Percentiles rank a stretch among this genome's conserved stretches.
These are phyloP conservation scores for Hibiscus syriacus DNA, from an alignment of 345 rosid species.

Conservation along the genomic window DNA sequence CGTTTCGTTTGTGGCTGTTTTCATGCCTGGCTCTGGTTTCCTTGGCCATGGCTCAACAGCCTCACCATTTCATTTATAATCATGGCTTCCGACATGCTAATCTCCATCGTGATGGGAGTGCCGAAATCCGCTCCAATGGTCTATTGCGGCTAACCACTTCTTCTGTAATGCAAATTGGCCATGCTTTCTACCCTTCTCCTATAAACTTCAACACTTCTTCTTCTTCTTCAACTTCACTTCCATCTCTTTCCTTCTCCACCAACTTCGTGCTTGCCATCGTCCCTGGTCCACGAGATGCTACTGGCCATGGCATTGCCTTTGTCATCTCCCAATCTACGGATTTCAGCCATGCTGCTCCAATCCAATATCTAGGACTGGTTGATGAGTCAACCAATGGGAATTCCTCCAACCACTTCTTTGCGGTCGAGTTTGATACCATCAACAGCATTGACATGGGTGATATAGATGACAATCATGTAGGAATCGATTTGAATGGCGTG, in stretches of 20 bases:
- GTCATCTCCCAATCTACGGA: conserved; percentile 32
- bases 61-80: conserved; percentile 28
- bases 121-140: conserved; percentile 36
- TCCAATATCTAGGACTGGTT: conserved; percentile 41
- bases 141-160: conserved; percentile 49
- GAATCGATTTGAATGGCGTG: no score
- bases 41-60: conserved; percentile 18
- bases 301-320: conserved; percentile 44
- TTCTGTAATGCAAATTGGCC: conserved; percentile 27
- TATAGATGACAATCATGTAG: conserved; percentile 35
- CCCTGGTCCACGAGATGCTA: neutral
- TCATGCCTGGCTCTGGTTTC: conserved; percentile 3
- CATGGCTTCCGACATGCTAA: conserved; percentile 34
- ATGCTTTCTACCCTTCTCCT: conserved; percentile 39
- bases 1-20: conserved; percentile 8
- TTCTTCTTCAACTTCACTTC: conserved; percentile 3
- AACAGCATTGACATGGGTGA: conserved; percentile 30
- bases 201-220: conserved; percentile 16
- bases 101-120: conserved; percentile 26
- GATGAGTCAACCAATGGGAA: conserved; percentile 25
- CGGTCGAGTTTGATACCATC: conserved; percentile 55
- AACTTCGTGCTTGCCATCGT: conserved; percentile 35
- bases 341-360: conserved; percentile 11
- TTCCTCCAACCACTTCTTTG: no score
- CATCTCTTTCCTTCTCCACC: conserved; percentile 31